Percentiles rank a stretch among this genome's conserved stretches.
phyloP scores from a whole-genome alignment of 345 rosid species.

The Erysimum cheiranthoides region DNA sequence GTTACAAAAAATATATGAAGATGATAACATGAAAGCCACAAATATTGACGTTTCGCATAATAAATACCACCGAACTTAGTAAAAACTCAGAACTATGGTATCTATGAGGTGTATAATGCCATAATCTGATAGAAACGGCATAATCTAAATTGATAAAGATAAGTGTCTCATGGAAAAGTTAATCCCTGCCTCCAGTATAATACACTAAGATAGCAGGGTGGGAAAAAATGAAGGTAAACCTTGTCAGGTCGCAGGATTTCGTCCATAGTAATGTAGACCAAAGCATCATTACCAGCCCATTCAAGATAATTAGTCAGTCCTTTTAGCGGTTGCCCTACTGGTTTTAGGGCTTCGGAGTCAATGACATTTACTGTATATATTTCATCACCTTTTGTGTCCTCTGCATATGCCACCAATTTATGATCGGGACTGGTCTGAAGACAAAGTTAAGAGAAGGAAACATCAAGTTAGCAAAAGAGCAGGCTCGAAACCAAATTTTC shows the following conservation, averaged over 20 bases:
- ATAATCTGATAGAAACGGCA: background rate
- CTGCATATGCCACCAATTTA: constrained; percentile 84
- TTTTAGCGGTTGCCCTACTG: constrained; percentile 59
- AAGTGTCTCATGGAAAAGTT: background rate
- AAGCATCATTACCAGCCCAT: constrained; percentile 87
- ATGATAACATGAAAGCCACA: constrained; percentile 2
- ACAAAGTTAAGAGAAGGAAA: constrained; percentile 15
- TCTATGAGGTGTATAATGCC: constrained; percentile 2
- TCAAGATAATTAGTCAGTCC: constrained; percentile 60
- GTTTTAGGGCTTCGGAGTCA: constrained; percentile 60
- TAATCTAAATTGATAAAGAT: background rate
- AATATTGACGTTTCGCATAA: background rate
- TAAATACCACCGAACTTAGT: background rate
- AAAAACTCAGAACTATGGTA: background rate
- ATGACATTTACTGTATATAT: constrained; percentile 68
- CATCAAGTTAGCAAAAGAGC: background rate
- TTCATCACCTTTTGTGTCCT: constrained; percentile 89
- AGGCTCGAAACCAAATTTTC: background rate
- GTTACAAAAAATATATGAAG: constrained; percentile 33
- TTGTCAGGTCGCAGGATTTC: constrained; percentile 84
- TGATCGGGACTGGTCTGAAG: constrained; percentile 73
- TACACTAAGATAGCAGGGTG: background rate
- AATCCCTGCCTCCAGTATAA: background rate
- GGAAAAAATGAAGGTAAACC: constrained; percentile 49
- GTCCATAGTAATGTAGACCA: constrained; percentile 86